Evolutionary conservation across 768 basidiomycete species (phyloP).

Genomic region (Kwoniella europaea): DNA sequence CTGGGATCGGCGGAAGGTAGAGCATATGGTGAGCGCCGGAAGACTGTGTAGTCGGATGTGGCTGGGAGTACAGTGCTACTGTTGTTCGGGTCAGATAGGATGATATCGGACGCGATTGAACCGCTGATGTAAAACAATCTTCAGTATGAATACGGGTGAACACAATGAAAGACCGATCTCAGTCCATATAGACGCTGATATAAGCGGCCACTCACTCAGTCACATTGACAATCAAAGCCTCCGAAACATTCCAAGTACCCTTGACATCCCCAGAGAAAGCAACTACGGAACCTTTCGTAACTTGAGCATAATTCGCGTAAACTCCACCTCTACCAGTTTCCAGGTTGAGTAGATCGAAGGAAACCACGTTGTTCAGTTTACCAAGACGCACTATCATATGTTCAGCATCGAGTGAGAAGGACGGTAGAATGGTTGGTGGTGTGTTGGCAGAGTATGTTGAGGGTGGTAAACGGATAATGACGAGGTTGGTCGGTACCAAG

Average conservation of each 20-base stretch:
- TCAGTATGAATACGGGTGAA: background rate
- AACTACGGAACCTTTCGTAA: conserved; percentile 35
- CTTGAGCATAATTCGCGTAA: conserved; percentile 40
- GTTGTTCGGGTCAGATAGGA: conserved; percentile 29
- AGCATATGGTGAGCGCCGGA: conserved; percentile 5
- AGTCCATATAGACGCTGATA: background rate
- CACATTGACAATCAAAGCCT: conserved; percentile 46
- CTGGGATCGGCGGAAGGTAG: background rate
- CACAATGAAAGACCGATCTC: background rate
- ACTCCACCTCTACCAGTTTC: conserved; percentile 43
- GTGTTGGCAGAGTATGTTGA: conserved; percentile 20
- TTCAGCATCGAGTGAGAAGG: conserved; percentile 37
- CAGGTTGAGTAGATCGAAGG: conserved; percentile 38
- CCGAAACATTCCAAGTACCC: conserved; percentile 51
- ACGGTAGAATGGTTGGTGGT: conserved; percentile 22
- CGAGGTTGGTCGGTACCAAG: conserved; percentile 35
- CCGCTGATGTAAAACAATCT: conserved; percentile 10
- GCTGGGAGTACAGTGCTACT: conserved; percentile 5
- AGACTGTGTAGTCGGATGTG: conserved; percentile 12
- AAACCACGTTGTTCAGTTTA: conserved; percentile 34
- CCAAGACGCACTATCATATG: conserved; percentile 51
- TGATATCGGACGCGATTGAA: conserved; percentile 35
- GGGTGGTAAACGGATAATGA: conserved; percentile 47
- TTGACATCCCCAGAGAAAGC: conserved; percentile 41
- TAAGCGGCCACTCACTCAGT: conserved; percentile 44